A percentile compares a stretch with the other conserved stretches of the same genome.
phyloP scores from a whole-genome alignment of 139 green algal genomes.

The Raphidocelis subcapitata region DNA sequence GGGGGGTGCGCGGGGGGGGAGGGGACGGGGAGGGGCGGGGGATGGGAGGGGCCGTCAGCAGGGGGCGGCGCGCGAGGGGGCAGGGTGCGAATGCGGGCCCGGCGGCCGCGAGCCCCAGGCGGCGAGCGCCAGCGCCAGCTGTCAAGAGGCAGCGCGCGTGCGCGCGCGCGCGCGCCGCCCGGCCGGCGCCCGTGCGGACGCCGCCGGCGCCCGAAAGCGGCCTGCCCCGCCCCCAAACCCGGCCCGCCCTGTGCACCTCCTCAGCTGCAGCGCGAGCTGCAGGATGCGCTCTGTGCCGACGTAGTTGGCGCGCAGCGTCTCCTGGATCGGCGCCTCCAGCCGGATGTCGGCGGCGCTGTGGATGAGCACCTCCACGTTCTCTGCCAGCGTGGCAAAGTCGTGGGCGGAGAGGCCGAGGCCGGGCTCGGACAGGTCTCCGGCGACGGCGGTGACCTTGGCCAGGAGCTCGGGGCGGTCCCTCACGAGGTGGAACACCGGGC shows the following conservation, averaged over 20 bases:
- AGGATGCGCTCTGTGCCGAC: not conserved
- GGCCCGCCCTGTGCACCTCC: too few relatives aligned
- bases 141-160: too few relatives aligned
- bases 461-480: conserved; percentile 24
- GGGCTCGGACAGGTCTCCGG: not conserved
- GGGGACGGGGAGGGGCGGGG: conserved; percentile 26
- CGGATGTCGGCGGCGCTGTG: conserved; percentile 25
- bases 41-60: too few relatives aligned
- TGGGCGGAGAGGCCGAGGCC: not conserved
- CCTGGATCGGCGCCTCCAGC: conserved; percentile 48
- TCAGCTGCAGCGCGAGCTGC: not conserved
- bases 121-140: too few relatives aligned
- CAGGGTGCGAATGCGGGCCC: too few relatives aligned
- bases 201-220: too few relatives aligned
- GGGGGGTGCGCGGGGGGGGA: conserved; percentile 12
- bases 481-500: conserved; percentile 31
- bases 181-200: too few relatives aligned
- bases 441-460: conserved; percentile 6
- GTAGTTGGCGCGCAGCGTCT: conserved; percentile 41
- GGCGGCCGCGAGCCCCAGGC: too few relatives aligned
- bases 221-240: too few relatives aligned
- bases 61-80: too few relatives aligned
- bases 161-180: too few relatives aligned
- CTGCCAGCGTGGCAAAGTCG: not conserved
- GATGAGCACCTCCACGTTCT: not conserved